Evolutionary conservation across 768 basidiomycete species (phyloP).

Genomic region (Pleurotus citrinopileatus): DNA sequence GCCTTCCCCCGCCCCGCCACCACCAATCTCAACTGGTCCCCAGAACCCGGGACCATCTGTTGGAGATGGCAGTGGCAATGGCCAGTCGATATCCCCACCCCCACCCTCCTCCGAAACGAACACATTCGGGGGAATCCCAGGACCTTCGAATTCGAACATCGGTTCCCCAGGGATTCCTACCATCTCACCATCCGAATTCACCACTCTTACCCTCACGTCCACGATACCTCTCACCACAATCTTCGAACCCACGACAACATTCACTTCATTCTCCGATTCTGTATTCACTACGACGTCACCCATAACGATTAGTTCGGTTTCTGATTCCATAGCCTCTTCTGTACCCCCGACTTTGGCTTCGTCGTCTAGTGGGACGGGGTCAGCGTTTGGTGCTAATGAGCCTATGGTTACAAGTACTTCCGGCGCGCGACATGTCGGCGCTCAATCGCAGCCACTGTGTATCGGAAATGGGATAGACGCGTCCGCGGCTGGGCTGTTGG

Average conservation of each 20-base stretch:
- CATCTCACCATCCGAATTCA: constrained; percentile 5
- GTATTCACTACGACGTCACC: constrained; percentile 22
- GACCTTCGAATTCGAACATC: not conserved
- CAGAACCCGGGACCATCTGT: not conserved
- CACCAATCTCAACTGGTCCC: not conserved
- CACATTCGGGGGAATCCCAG: not conserved
- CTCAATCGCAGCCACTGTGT: constrained; percentile 43
- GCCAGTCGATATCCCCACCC: not conserved
- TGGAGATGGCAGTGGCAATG: not conserved
- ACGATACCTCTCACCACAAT: constrained; percentile 36
- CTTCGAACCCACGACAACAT: constrained; percentile 36
- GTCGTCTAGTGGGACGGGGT: constrained; percentile 20
- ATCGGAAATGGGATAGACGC: constrained; percentile 65
- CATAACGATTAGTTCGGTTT: constrained; percentile 18
- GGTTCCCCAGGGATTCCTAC: constrained; percentile 11
- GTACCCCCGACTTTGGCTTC: constrained; percentile 17
- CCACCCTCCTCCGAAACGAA: not conserved
- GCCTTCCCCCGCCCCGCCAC: not conserved
- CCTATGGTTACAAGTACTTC: not conserved
- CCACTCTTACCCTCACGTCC: constrained; percentile 27
- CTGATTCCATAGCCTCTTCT: constrained; percentile 10
- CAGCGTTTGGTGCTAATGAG: constrained; percentile 20
- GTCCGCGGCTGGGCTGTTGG: constrained; percentile 57
- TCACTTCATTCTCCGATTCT: constrained; percentile 37
- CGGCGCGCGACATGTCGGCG: constrained; percentile 13